Evolutionary conservation across 2,329 filamentous ascomycete species (phyloP).

Genomic region (Calonectria montana): DNA sequence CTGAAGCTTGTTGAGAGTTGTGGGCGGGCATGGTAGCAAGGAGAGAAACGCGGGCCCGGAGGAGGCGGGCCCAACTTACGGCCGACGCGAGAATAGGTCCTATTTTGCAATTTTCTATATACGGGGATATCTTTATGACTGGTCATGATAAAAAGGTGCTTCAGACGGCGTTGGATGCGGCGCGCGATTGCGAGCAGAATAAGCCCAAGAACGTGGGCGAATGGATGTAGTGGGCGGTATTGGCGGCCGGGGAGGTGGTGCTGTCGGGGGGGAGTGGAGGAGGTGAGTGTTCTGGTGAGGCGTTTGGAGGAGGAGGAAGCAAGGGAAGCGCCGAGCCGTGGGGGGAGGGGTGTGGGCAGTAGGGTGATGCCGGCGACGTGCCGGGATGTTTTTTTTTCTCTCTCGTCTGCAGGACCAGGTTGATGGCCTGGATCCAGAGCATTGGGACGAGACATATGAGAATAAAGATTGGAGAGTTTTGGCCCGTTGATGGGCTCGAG

Average conservation of each 20-base stretch:
- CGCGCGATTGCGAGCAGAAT: conserved; percentile 62
- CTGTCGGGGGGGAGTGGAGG: conserved; percentile 42
- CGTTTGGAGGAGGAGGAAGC: conserved; percentile 33
- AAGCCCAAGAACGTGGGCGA: conserved; percentile 72
- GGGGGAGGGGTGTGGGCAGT: conserved; percentile 18
- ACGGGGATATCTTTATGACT: conserved; percentile 22
- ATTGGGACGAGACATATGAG: neutral
- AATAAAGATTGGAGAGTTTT: neutral
- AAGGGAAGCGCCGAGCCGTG: conserved; percentile 27
- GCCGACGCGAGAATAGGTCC: conserved; percentile 24
- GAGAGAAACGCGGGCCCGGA: conserved; percentile 25
- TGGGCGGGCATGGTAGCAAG: conserved; percentile 20
- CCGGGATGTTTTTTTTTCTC: conserved; percentile 13
- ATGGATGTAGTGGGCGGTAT: conserved; percentile 44
- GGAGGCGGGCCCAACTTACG: conserved; percentile 27
- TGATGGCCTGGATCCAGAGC: neutral
- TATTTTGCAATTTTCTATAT: conserved; percentile 16
- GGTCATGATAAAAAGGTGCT: neutral
- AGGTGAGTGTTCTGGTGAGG: conserved; percentile 42
- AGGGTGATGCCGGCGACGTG: conserved; percentile 15
- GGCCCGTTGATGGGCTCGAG: neutral
- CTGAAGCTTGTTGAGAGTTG: conserved; percentile 7
- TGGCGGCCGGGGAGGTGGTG: conserved; percentile 17
- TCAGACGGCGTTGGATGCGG: conserved; percentile 47
- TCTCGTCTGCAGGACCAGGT: neutral